Conservation (phyloP, 257 asterid genomes). For the Fraxinus pennsylvanica region DNA sequence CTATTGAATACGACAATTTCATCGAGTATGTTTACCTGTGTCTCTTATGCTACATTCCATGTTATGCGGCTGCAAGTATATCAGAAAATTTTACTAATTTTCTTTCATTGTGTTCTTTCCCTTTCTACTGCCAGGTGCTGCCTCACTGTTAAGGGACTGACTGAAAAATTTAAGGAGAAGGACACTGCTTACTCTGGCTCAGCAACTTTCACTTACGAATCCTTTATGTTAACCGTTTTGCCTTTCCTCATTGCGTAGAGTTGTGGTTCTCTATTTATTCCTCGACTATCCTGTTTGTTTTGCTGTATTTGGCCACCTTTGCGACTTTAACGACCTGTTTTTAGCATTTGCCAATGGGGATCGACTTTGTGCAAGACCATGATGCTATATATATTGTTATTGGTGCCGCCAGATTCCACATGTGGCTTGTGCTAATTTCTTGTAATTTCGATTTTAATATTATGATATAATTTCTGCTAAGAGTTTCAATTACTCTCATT, state of each 20-base stretch:
- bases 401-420: neutral
- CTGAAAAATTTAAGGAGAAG: constrained; percentile 96
- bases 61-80: neutral
- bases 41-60: neutral
- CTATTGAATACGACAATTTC: constrained; percentile 92
- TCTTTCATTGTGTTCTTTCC: neutral
- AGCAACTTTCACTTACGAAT: constrained; percentile 74
- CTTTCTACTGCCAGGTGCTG: constrained; percentile 69
- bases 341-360: neutral
- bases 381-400: too few species aligned
- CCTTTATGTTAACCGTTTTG: constrained; percentile 83
- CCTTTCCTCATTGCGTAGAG: constrained; percentile 80
- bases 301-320: neutral
- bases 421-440: neutral
- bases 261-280: constrained; percentile 8
- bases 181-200: constrained; percentile 71
- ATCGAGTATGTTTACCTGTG: constrained; percentile 66
- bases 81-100: constrained; percentile 11
- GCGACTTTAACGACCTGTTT: neutral
- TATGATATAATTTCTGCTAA: neutral
- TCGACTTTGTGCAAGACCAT: too few species aligned
- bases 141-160: constrained; percentile 98
- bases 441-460: neutral
- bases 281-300: neutral
- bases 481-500: neutral